These are phyloP conservation scores for Perkinsus olseni DNA, from an alignment of 169 alveolate genomes.

Conservation along the genomic window DNA sequence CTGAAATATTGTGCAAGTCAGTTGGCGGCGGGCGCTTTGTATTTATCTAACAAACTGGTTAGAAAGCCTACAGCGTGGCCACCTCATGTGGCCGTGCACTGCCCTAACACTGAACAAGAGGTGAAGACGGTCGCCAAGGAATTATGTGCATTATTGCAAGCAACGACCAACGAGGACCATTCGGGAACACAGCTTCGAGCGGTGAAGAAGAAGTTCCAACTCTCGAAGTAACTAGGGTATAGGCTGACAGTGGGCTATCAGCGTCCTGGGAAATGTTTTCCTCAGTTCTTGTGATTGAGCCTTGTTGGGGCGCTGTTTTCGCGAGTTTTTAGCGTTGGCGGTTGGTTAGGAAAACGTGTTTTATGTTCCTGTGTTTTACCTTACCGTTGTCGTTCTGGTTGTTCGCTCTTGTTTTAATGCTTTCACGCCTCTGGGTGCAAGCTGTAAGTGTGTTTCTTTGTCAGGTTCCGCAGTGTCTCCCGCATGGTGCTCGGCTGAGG, in stretches of 20 bases:
- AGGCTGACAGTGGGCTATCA: no score
- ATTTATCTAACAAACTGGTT: not conserved
- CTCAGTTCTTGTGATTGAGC: no score
- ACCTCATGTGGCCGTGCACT: slow-evolving; percentile 2
- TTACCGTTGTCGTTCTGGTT: no score
- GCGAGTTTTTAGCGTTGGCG: no score
- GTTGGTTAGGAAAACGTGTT: no score
- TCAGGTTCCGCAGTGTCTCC: not conserved
- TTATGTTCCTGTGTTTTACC: no score
- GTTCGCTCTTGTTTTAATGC: no score
- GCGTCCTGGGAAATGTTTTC: no score
- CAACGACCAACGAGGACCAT: not conserved
- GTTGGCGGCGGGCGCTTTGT: not conserved
- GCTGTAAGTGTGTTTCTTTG: not conserved
- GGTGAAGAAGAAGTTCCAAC: not conserved
- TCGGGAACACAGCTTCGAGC: not conserved
- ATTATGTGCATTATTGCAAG: not conserved
- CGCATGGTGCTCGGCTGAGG: not conserved
- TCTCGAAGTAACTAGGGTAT: not conserved
- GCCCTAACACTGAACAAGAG: slow-evolving; percentile 6
- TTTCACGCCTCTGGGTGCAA: no score
- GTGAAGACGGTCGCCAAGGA: slow-evolving; percentile 15
- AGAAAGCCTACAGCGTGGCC: not conserved
- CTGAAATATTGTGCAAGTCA: not conserved
- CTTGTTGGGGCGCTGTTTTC: no score